Conservation (phyloP, 108 stramenopile species). For the Cyclotella baltica region DNA sequence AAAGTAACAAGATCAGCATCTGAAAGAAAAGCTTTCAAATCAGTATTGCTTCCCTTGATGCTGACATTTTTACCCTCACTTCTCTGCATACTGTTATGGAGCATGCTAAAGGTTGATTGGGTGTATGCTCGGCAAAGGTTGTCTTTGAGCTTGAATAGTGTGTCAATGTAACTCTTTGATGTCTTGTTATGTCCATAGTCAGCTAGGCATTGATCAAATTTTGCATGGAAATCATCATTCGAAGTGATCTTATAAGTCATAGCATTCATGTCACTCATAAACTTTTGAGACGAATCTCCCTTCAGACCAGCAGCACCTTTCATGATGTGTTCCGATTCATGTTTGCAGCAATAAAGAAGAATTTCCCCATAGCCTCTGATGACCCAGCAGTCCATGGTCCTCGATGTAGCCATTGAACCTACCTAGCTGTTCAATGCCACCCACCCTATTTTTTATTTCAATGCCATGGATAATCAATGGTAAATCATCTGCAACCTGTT, state of each 20-base stretch:
- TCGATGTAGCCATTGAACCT: not conserved
- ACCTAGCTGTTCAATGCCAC: not conserved
- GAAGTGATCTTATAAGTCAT: not conserved
- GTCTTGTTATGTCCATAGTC: not conserved
- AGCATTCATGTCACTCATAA: slow-evolving; percentile 2
- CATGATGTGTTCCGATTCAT: not conserved
- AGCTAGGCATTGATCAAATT: not conserved
- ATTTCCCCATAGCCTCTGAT: not conserved
- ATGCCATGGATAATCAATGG: not conserved
- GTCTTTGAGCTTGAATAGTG: not conserved
- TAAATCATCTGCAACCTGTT: not conserved
- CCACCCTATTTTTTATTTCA: not conserved
- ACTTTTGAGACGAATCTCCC: not conserved
- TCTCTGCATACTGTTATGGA: not conserved
- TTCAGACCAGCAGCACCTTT: not conserved
- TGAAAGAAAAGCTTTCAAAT: not conserved
- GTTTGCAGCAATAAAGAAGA: not conserved
- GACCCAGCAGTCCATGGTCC: not conserved
- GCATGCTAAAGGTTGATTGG: not conserved
- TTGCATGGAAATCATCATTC: not conserved
- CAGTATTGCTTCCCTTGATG: slow-evolving; percentile 2
- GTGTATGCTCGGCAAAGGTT: not conserved
- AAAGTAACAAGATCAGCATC: slow-evolving; percentile 6
- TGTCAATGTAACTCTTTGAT: not conserved
- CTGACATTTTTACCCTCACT: not conserved